Percentiles rank a stretch among this genome's conserved stretches.
Conservation (phyloP, 495 filamentous ascomycete genomes). For the Aspergillus incahuasiensis region DNA sequence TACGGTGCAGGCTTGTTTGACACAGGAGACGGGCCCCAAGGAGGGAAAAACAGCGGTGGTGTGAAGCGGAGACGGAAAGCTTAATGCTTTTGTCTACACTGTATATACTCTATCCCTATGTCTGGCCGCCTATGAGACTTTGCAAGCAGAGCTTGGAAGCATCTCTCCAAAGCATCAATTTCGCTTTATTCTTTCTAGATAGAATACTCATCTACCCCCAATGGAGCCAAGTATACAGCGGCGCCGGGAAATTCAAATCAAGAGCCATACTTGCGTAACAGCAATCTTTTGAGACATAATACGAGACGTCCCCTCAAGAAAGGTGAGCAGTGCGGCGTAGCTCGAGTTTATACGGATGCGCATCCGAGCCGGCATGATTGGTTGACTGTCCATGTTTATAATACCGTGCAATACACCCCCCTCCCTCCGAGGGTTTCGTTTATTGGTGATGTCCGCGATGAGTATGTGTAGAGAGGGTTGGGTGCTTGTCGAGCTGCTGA, state of each 20-base stretch:
- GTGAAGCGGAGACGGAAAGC: constrained; percentile 37
- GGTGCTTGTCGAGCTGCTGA: too few relatives aligned
- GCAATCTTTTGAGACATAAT: too few relatives aligned
- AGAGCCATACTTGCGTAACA: too few relatives aligned
- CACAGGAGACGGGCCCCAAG: constrained; percentile 13
- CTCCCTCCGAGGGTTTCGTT: too few relatives aligned
- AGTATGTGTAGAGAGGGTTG: too few relatives aligned
- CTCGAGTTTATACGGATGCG: too few relatives aligned
- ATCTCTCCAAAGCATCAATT: neutral
- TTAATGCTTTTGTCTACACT: constrained; percentile 18
- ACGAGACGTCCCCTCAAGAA: too few relatives aligned
- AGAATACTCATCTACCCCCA: neutral
- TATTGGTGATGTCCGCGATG: too few relatives aligned
- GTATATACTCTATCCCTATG: neutral
- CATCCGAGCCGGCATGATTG: too few relatives aligned
- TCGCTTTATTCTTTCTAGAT: neutral
- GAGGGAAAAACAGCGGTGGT: constrained; percentile 24
- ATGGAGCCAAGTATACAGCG: neutral
- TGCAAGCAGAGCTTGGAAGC: neutral
- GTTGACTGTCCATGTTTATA: too few relatives aligned
- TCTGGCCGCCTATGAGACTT: neutral
- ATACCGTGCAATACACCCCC: too few relatives aligned
- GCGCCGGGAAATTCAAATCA: neutral
- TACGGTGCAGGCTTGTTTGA: constrained; percentile 7
- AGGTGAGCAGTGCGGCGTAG: too few relatives aligned